Base-by-base conservation (phyloP, 805 yeast genomes). In the Saccharomycopsis sp. region DNA sequence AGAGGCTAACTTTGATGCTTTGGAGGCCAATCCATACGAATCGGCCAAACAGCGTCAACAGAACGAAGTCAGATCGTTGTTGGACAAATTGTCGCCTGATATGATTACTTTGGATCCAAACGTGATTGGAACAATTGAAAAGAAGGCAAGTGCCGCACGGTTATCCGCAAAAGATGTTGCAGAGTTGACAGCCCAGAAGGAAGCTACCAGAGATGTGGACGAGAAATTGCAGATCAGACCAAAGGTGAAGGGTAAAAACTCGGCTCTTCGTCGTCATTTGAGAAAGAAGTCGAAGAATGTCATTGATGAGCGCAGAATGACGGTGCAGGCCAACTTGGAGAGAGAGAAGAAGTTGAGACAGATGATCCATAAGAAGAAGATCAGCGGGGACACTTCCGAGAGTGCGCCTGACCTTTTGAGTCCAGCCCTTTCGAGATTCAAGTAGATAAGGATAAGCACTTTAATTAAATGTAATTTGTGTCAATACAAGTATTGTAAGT, bases 1-100 rank as follows among this genome's bases (percentile, higher is more conserved):
- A 76, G 99, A 94, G 74, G 97, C 99, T 61, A 94, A 94, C 73
- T 91, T 82, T 70, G 99, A 94, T 75, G 91, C 98, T 2, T 72
- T 91, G 70, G 99, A 94, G 73, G 72, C 84, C 66, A 94, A 94
- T 71, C 99, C 99, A 62, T 94, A 79, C 73, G 97, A 90, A 71
- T 82, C 97, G 8, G 83, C 88, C 56, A 86, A 89, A 69, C 97
- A 91, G 74, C 85, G 98, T 77, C 96, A 92, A 72, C 92, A 92
- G 73, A 79, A 81, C 51, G 99, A 94, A 76, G 96, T 94, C 41
- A 83, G 92, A 68, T 73, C 86, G 1, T 78, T 94, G 70, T 73
- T 94, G 68, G 89, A 92, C 73, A 94, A 94, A 73, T 76, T 94
- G 64, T 84, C 87, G 64, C 95, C 97, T 4, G 98, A 92, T 70